Base-by-base conservation (phyloP, 192 early-diverging fungal species). In the Backusella circina region DNA sequence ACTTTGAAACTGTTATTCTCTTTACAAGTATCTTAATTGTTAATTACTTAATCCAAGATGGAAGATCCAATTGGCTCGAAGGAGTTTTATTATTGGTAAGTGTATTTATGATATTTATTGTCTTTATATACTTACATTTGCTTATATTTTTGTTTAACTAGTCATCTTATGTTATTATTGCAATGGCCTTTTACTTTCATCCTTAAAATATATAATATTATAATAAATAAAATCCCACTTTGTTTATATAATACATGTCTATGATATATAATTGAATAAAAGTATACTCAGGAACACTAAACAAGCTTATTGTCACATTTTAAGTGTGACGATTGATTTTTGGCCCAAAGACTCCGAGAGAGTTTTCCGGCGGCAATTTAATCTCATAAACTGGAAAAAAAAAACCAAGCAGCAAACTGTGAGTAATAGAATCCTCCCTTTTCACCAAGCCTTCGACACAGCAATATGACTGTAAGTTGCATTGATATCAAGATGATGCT, bases 21-120 rank as follows among this genome's bases (percentile, higher is more conserved):
- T 96, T 98, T 81, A 82, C 94, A 51, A 89, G 89, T 4, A 91
- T 93, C 26, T 80, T 95, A 36, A 85, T 95, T 31, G 90, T 91
- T 39, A 93, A 93, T 79, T 93, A 92, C 75, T 76, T 94, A 16
- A 90, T 93, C 76, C 75, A 83, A 71, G 96, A 98, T 78, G 97
- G 97, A 16, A 78, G 92, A 64, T 92, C 91, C 5, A 96, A 98
- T 82, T 99, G 95, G 95, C 82, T 99, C 7, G 95, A 96, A 79
- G 97, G 97, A 6, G 87, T 88, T 26, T 89, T 97, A 82, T 81
- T 97, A 28, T 80, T 99, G 35, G 88, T 83, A 77, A 57, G 74
- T 68, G 0, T 23, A 5, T 30, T 15, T 18, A 0, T 30, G 0
- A 12, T 35, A 15, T 39, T 31, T 23, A 3, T 18, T 47, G 2